Base-by-base conservation (phyloP, 148 eudicot genomes). In the Pharnaceum exiguum region DNA sequence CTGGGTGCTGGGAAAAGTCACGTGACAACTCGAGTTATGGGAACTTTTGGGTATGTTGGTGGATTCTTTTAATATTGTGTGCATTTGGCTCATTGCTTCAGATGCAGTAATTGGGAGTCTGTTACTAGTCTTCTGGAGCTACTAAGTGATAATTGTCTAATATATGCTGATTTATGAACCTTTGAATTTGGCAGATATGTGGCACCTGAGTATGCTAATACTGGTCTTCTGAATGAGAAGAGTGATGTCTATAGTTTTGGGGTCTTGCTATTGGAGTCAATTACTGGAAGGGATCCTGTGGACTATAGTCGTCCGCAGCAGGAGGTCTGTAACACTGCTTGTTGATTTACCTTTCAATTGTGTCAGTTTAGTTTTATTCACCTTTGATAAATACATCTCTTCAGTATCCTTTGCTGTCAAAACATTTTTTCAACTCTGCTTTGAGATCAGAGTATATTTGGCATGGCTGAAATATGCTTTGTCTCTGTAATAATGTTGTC, bases 211-310 rank as follows among this genome's bases (percentile, higher is more conserved):
- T 84, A 84, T 67, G 90, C 90, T 53, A 81, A 78, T 65, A 84
- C 90, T 11, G 90, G 90, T 23, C 83, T 81, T 49, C 42, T 84
- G 71, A 84, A 81, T 59, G 90, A 84, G 59, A 84, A 81, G 76
- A 84, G 90, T 63, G 90, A 84, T 55, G 86, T 84, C 25, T 84
- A 81, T 52, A 84, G 90, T 68, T 84, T 84, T 33, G 90, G 90
- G 22, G 82, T 84, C 56, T 56, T 84, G 50, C 70, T 84, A 48
- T 55, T 84, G 50, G 90, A 84, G 68, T 65, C 84, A 31, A 76
- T 84, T 45, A 81, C 90, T 18, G 90, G 90, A 56, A 73, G 90
- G 58, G 84, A 78, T 67, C 90, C 90, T 0, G 90, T 84, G 60
- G 90, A 84, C 72, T 81, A 84, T 60, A 75, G 82, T 57, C 84